Base-by-base conservation (phyloP, 495 filamentous ascomycete species). In the Aspergillus baeticus region DNA sequence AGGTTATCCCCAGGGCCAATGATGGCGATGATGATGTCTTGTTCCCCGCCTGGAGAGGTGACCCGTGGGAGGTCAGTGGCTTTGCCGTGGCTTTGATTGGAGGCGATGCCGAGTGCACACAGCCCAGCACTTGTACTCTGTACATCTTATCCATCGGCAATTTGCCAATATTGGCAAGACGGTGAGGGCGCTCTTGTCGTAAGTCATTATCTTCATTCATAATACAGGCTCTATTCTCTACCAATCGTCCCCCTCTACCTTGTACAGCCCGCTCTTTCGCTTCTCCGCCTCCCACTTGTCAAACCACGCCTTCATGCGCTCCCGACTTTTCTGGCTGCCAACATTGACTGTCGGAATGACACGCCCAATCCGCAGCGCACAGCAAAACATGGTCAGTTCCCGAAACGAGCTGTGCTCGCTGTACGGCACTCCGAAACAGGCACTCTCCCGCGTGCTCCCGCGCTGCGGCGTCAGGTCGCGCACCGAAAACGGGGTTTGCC, bases 321-420 rank as follows among this genome's bases (percentile, higher is more conserved):
- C 85, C 46, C 94, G 78, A 35, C 74, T 77, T 69, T 82, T 87
- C 57, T 77, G 77, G 60, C 71, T 85, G 15, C 91, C 91, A 13
- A 96, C 88, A 70, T 98, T 97, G 0, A 98, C 94, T 5, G 94
- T 98, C 2, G 94, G 94, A 15, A 98, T 86, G 3, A 98, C 81
- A 71, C 84, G 87, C 48, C 91, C 91, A 54, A 98, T 93, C 45
- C 89, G 72, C 70, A 98, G 68, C 50, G 85, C 85, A 73, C 92
- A 94, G 59, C 90, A 86, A 63, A 98, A 98, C 82, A 96, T 86
- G 2, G 90, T 91, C 68, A 98, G 69, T 77, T 98, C 94, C 18
- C 94, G 76, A 65, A 98, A 98, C 39, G 86, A 91, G 68, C 89
- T 93, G 62, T 98, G 94, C 73, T 98, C 94, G 49, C 86, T 90